These are phyloP conservation scores for Lachancea cidri DNA, from an alignment of 805 yeast species.

Conservation along the genomic window DNA sequence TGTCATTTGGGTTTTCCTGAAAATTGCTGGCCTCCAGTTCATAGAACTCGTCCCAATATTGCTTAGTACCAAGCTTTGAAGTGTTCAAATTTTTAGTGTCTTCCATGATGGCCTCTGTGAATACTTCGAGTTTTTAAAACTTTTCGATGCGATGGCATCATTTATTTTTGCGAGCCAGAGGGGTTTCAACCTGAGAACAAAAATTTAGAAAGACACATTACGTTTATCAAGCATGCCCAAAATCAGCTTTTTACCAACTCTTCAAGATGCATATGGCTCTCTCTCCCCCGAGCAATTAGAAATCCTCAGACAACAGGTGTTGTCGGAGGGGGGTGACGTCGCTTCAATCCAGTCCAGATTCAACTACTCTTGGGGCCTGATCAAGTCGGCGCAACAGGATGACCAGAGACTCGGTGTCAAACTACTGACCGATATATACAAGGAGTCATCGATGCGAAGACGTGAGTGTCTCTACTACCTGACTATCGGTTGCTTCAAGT, in stretches of 20 bases:
- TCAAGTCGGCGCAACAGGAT: constrained; percentile 57
- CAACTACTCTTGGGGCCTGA: constrained; percentile 94
- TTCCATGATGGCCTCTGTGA: constrained; percentile 24
- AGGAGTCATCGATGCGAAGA: constrained; percentile 75
- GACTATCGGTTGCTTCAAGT: constrained; percentile 79
- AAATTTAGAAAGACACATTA: neutral
- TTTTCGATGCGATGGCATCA: neutral
- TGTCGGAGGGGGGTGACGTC: constrained; percentile 66
- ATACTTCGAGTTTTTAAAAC: neutral
- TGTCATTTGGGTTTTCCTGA: constrained; percentile 66
- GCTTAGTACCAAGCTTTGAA: constrained; percentile 81
- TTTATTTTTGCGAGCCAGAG: neutral
- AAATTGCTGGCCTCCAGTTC: constrained; percentile 67
- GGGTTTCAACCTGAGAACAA: constrained; percentile 1
- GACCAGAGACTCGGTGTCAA: constrained; percentile 79
- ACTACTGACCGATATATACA: constrained; percentile 61
- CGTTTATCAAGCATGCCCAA: constrained; percentile 23
- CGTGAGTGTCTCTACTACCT: constrained; percentile 87
- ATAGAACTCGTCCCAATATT: constrained; percentile 91
- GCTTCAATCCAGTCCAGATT: constrained; percentile 81
- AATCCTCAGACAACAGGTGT: constrained; percentile 69
- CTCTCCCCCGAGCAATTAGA: constrained; percentile 70
- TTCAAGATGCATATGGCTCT: constrained; percentile 36
- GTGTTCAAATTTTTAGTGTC: constrained; percentile 51
- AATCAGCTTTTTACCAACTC: constrained; percentile 26